Conservation (phyloP, 768 basidiomycete species). For the Xerocomus potaroensis region DNA sequence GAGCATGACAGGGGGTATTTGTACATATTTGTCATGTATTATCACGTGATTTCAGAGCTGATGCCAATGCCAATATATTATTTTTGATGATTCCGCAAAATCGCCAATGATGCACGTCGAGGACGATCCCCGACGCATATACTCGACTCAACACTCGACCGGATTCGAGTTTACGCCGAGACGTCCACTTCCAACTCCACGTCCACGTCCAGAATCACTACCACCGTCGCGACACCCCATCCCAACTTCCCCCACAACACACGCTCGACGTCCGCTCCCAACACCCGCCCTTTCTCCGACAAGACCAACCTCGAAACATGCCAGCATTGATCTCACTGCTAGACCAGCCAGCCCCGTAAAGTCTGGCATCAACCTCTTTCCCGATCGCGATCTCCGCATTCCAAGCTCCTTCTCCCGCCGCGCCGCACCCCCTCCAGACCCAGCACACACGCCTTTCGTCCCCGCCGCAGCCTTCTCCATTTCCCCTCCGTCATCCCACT, state of each 20-base stretch:
- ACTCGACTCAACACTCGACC: conserved; percentile 8
- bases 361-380: conserved; percentile 5
- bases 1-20: conserved; percentile 21
- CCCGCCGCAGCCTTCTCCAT: conserved; percentile 2
- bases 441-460: neutral
- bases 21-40: conserved; percentile 9
- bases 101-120: conserved; percentile 12
- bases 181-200: conserved; percentile 28
- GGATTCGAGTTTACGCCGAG: conserved; percentile 22
- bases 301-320: conserved; percentile 13
- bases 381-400: conserved; percentile 20
- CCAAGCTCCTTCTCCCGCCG: conserved; percentile 24
- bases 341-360: conserved; percentile 21
- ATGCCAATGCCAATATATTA: too few relatives aligned
- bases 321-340: conserved; percentile 22
- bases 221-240: conserved; percentile 19
- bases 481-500: conserved; percentile 8
- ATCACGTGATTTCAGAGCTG: conserved; percentile 22
- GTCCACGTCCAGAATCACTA: conserved; percentile 26
- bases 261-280: conserved; percentile 22
- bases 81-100: too few relatives aligned
- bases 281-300: conserved; percentile 7
- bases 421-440: conserved; percentile 13
- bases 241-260: conserved; percentile 8
- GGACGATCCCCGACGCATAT: conserved; percentile 4